Evolutionary conservation across 31 red algal genomes (phyloP).

Genomic region (Porphyra umbilicalis): DNA sequence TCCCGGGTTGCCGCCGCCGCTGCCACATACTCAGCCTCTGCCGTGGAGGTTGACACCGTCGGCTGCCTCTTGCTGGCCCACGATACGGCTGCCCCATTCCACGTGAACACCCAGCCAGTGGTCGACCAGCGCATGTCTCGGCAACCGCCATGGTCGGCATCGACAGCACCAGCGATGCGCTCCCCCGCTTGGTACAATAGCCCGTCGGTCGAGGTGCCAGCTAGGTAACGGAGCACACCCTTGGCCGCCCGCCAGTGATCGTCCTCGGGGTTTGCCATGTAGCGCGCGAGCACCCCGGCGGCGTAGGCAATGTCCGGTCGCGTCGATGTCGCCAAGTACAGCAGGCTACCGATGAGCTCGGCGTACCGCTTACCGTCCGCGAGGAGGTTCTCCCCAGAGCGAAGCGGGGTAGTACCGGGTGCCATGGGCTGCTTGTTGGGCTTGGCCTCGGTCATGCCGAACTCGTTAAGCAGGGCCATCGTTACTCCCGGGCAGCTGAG

Average conservation of each 20-base stretch:
- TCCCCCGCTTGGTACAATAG: not conserved
- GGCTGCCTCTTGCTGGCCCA: conserved; percentile 8
- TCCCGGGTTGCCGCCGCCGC: not conserved
- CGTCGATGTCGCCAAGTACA: conserved; percentile 3
- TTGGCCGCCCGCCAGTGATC: conserved; percentile 1
- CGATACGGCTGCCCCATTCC: conserved; percentile 6
- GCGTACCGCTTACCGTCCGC: too few relatives aligned
- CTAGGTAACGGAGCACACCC: conserved; percentile 10
- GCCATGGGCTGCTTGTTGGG: too few relatives aligned
- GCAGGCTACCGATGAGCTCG: conserved; percentile 10
- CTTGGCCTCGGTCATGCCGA: too few relatives aligned
- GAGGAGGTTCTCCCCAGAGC: too few relatives aligned
- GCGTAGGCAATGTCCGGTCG: conserved; percentile 7
- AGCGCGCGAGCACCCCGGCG: conserved; percentile 1
- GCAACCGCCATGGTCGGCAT: conserved; percentile 10
- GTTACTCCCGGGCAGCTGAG: too few relatives aligned
- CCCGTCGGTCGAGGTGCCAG: not conserved
- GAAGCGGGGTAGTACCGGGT: too few relatives aligned
- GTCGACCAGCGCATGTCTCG: not conserved
- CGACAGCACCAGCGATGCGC: not conserved
- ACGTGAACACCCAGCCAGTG: too few relatives aligned
- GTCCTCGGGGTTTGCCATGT: not conserved
- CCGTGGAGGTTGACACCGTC: too few relatives aligned
- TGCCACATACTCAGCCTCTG: conserved; percentile 20
- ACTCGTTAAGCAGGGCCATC: too few relatives aligned